Conservation (phyloP, 1,284 basidiomycete species). For the Cryptococcus floricola region DNA sequence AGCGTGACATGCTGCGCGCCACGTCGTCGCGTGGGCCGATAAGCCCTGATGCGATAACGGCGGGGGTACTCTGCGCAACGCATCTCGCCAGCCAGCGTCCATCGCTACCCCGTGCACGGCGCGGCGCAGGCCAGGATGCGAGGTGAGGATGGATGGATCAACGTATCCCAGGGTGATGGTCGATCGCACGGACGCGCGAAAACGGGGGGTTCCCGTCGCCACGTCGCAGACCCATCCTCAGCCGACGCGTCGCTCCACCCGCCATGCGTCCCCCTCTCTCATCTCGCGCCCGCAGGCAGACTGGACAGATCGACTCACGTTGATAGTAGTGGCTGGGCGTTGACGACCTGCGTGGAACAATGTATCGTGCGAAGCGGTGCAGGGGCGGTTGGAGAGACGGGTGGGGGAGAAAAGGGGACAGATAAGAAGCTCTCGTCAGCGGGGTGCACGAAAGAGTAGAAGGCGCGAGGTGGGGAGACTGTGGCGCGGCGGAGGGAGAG, state of each 20-base stretch:
- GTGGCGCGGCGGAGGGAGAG: not conserved
- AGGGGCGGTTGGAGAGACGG: conserved; percentile 4
- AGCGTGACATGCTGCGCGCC: no score
- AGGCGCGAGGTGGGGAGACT: not conserved
- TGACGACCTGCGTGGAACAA: not conserved
- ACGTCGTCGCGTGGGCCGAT: no score
- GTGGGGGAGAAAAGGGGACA: not conserved
- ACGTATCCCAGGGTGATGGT: not conserved
- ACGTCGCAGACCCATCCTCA: no score
- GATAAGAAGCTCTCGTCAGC: not conserved
- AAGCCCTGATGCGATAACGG: no score
- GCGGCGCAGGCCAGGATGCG: no score
- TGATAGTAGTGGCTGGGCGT: not conserved
- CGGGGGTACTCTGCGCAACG: no score
- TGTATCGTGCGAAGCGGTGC: not conserved
- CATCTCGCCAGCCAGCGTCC: no score
- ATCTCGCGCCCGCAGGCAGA: not conserved
- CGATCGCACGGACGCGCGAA: conserved; percentile 13
- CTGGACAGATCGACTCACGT: not conserved
- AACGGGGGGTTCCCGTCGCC: no score
- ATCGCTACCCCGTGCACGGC: no score
- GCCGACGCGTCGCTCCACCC: not conserved
- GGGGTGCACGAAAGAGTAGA: not conserved
- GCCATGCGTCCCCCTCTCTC: not conserved
- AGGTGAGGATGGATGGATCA: no score